Base-by-base conservation (phyloP, 441 rosid species). In the Adansonia rubrostipa region DNA sequence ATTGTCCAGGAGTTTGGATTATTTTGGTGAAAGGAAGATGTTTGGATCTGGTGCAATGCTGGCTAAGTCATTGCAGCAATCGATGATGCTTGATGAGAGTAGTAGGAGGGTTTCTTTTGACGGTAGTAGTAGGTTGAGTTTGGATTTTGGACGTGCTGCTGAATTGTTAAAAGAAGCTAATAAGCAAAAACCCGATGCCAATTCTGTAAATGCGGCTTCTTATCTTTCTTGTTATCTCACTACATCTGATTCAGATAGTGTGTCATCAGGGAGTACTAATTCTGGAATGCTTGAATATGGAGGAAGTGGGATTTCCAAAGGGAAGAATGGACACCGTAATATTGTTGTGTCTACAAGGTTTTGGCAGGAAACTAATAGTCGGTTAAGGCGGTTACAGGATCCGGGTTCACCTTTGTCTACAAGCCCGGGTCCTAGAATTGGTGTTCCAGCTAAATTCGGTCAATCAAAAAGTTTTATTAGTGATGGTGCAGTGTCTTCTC, bases 341-440 rank as follows among this genome's bases (percentile, higher is more conserved):
- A 80, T 77, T 58, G 79, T 53, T 69, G 84, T 86, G 58, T 92
- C 93, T 73, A 89, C 93, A 3, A 89, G 81, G 81, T 92, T 92
- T 74, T 92, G 96, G 96, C 96, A 90, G 79, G 93, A 92, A 82
- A 92, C 93, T 54, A 92, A 92, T 76, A 89, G 84, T 78, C 85
- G 93, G 80, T 84, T 92, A 81, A 85, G 96, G 73, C 82, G 93
- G 76, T 78, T 90, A 74, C 96, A 90, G 72, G 92, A 92, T 82
- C 93, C 92, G 0, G 86, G 91, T 9, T 89, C 94, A 0, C 92
- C 90, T 20, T 68, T 84, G 72, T 88, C 78, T n/a, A 65, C 86
- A 42, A 89, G 88, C 80, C 90, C 89, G 2, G 86, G 83, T 60
- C 85, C 86, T 11, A 88, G 87, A 81, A 81, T 66, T 15, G 84